Evolutionary conservation across 1,284 basidiomycete genomes (phyloP).

Genomic region (Rugosomyces carneus): DNA sequence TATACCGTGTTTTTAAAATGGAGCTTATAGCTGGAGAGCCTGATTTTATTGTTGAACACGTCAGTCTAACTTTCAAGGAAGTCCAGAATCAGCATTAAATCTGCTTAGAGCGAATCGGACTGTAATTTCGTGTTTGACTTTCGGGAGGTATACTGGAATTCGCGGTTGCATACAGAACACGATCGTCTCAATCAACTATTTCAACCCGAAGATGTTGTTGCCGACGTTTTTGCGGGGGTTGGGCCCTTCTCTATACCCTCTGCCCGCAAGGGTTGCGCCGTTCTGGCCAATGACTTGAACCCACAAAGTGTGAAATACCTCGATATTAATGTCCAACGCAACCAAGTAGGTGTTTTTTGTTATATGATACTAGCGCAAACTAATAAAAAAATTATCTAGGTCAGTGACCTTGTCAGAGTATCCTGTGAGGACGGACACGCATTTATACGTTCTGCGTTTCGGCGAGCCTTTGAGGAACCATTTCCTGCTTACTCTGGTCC

Average conservation of each 20-base stretch:
- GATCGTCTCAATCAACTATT: slow-evolving; percentile 74
- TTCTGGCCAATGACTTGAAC: slow-evolving; percentile 94
- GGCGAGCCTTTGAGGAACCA: slow-evolving; percentile 53
- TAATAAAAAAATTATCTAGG: slow-evolving; percentile 40
- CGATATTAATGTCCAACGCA: slow-evolving; percentile 64
- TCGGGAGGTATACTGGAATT: slow-evolving; percentile 97
- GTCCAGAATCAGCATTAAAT: slow-evolving; percentile 17
- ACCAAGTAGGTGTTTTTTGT: slow-evolving; percentile 49
- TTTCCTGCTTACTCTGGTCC: slow-evolving; percentile 51
- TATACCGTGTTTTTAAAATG: slow-evolving; percentile 96
- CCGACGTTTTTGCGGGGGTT: slow-evolving; percentile 96
- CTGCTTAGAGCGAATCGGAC: slow-evolving; percentile 66
- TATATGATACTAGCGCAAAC: slow-evolving; percentile 7
- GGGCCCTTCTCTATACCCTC: slow-evolving; percentile 96
- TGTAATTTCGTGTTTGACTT: slow-evolving; percentile 95
- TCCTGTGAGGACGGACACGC: slow-evolving; percentile 80
- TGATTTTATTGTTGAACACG: slow-evolving; percentile 81
- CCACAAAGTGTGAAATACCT: slow-evolving; percentile 82
- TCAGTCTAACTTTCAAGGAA: slow-evolving; percentile 23
- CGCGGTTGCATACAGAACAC: slow-evolving; percentile 89
- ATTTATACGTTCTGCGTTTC: slow-evolving; percentile 65
- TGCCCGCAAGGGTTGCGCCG: slow-evolving; percentile 82
- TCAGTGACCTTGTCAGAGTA: slow-evolving; percentile 58
- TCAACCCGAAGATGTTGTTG: slow-evolving; percentile 68
- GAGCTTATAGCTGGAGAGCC: slow-evolving; percentile 90